Evolutionary conservation across 2,329 filamentous ascomycete species (phyloP), one percentile per base, ranked within the genome.

Genomic region (Pseudocercospora vitis): DNA sequence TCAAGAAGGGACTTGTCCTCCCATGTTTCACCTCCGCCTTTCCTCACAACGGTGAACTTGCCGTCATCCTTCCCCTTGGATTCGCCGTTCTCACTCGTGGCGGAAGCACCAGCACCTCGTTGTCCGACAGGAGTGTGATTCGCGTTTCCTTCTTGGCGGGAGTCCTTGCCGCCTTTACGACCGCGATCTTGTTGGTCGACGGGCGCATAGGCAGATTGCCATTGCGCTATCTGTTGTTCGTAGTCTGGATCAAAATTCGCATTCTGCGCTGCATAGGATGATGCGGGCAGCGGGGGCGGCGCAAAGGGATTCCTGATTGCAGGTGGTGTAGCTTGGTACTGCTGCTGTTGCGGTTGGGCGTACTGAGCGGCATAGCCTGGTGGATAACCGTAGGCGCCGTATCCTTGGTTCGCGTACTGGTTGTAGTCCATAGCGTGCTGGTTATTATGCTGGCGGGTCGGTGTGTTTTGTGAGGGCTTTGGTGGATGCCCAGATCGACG

Each of bases 1-100:
- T 97, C 94, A 2, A 97, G 81, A 3, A 99, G 82, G 0, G 87
- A 82, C 52, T 88, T 81, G 70, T 99, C 94, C 19, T 88, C 87
- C 94, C 94, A 99, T 54, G 84, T 88, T 76, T 95, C 89, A 51
- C 94, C 94, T 57, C 94, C 94, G 47, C 92, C 94, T 57, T 88
- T 82, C 32, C 94, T 87, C 45, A 90, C 79, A 0, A 99, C 94
- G 0, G 94, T 99, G 32, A 45, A 53, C 28, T 58, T 61, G 31
- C 55, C 46, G 46, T 61, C 55, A 24, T 53, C 57, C 40, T 57
- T 54, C 23, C 45, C 35, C 18, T 57, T 50, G 11, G 54, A 50
- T 24, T 55, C 52, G 35, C 29, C 42, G n/a, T 23, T 45, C 18
- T 53, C 53, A 19, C 32, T 9, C 8, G 53, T 48, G 4, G 47